Percentiles rank a stretch among this genome's conserved stretches.
Evolutionary conservation across 2,329 filamentous ascomycete genomes (phyloP).

Genomic region (Davidsoniella virescens): DNA sequence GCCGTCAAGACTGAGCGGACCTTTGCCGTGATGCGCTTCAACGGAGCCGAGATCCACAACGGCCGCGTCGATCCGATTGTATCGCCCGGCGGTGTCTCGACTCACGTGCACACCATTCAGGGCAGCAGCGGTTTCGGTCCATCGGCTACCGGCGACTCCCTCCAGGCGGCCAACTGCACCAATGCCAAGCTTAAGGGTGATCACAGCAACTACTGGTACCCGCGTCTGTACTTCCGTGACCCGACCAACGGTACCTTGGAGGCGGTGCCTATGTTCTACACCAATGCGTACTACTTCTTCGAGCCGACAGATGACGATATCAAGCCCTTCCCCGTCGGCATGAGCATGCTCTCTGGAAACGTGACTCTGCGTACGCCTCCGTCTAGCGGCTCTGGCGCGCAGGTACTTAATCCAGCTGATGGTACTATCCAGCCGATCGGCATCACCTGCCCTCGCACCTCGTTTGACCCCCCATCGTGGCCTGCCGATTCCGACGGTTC

Average conservation of each 20-base stretch:
- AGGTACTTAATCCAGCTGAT: slow-evolving; percentile 34
- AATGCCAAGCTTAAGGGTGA: slow-evolving; percentile 54
- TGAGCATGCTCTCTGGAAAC: slow-evolving; percentile 57
- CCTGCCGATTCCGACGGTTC: slow-evolving; percentile 37
- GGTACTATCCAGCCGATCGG: slow-evolving; percentile 38
- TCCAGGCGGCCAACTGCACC: slow-evolving; percentile 48
- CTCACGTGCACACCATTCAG: slow-evolving; percentile 55
- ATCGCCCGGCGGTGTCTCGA: slow-evolving; percentile 37
- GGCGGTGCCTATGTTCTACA: slow-evolving; percentile 52
- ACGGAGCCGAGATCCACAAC: slow-evolving; percentile 44
- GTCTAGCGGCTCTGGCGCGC: slow-evolving; percentile 27
- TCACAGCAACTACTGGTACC: slow-evolving; percentile 64
- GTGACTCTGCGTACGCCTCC: slow-evolving; percentile 40
- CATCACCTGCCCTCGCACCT: slow-evolving; percentile 43
- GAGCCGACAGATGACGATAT: slow-evolving; percentile 48
- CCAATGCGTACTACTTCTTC: slow-evolving; percentile 65
- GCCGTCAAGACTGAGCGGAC: slow-evolving; percentile 30
- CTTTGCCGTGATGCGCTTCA: slow-evolving; percentile 56
- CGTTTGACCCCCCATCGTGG: slow-evolving; percentile 34
- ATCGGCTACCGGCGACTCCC: slow-evolving; percentile 42
- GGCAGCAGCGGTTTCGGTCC: slow-evolving; percentile 53
- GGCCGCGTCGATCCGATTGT: slow-evolving; percentile 54
- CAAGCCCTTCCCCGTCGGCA: slow-evolving; percentile 50
- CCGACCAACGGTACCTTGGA: slow-evolving; percentile 46
- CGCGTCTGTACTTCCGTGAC: slow-evolving; percentile 51